Evolutionary conservation across 768 basidiomycete genomes (phyloP).

Genomic region (Tylopilus felleus): DNA sequence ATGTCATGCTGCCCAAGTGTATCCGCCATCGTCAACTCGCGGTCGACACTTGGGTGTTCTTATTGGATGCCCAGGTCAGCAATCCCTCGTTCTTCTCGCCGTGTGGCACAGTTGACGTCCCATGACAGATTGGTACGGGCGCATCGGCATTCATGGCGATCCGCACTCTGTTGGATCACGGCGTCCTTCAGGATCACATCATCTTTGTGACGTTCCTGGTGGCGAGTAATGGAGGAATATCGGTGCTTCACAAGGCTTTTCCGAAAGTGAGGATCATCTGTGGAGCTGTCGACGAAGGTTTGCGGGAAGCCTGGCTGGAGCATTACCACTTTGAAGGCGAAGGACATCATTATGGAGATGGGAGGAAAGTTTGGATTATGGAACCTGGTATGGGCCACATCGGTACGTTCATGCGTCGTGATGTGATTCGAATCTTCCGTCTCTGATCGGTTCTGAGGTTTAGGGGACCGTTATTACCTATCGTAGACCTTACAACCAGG

Average conservation of each 20-base stretch:
- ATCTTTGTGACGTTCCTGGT: slow-evolving; percentile 90
- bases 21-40: slow-evolving; percentile 67
- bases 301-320: slow-evolving; percentile 73
- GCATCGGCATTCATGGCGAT: slow-evolving; percentile 95
- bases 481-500: slow-evolving; percentile 15
- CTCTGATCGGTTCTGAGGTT: not conserved
- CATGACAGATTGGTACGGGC: slow-evolving; percentile 79
- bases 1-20: slow-evolving; percentile 72
- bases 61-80: slow-evolving; percentile 82
- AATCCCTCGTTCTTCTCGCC: not conserved
- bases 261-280: slow-evolving; percentile 82
- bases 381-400: slow-evolving; percentile 90
- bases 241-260: slow-evolving; percentile 77
- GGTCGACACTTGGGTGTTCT: slow-evolving; percentile 71
- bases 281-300: slow-evolving; percentile 74
- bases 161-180: slow-evolving; percentile 89
- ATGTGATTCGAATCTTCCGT: not conserved
- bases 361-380: slow-evolving; percentile 75
- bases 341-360: slow-evolving; percentile 40
- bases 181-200: slow-evolving; percentile 78
- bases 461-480: slow-evolving; percentile 44
- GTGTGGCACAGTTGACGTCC: not conserved
- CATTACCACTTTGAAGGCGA: slow-evolving; percentile 48
- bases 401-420: slow-evolving; percentile 42
- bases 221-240: slow-evolving; percentile 75